A percentile compares a stretch with the other conserved stretches of the same genome.
Conservation (phyloP, 495 filamentous ascomycete species). For the Xylaria curta region DNA sequence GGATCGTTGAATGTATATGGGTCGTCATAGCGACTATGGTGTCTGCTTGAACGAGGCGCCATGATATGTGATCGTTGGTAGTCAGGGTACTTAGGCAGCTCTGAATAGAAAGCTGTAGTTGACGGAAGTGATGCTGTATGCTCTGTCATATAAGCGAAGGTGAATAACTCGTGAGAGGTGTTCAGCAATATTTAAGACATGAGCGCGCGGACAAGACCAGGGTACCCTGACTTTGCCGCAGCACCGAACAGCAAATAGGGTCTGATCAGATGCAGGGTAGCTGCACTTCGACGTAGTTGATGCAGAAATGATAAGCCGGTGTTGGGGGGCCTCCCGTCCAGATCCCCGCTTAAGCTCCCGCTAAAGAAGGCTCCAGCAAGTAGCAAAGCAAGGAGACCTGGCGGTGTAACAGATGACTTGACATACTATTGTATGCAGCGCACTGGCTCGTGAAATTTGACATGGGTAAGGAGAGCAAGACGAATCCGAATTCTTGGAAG, state of each 20-base stretch:
- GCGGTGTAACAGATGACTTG: slow-evolving; percentile 31
- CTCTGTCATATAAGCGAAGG: background rate
- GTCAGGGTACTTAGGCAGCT: background rate
- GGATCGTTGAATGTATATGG: slow-evolving; percentile 40
- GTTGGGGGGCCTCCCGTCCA: slow-evolving; percentile 17
- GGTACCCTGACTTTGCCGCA: slow-evolving; percentile 27
- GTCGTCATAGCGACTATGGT: slow-evolving; percentile 36
- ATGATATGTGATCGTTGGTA: slow-evolving; percentile 24
- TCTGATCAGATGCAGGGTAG: slow-evolving; percentile 26
- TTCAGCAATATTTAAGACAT: slow-evolving; percentile 21
- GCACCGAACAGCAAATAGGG: slow-evolving; percentile 22
- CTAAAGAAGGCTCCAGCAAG: slow-evolving; percentile 27
- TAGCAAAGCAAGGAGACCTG: background rate
- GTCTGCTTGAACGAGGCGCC: slow-evolving; percentile 36
- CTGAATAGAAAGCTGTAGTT: background rate
- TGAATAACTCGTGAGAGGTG: slow-evolving; percentile 2
- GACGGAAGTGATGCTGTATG: background rate
- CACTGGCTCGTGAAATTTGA: background rate
- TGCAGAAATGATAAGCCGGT: slow-evolving; percentile 28
- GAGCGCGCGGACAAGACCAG: slow-evolving; percentile 22
- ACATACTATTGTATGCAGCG: slow-evolving; percentile 3
- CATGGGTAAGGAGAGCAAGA: slow-evolving; percentile 14
- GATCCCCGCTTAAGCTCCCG: background rate
- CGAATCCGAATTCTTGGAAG: background rate
- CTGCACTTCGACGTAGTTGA: slow-evolving; percentile 41